A percentile compares a stretch with the other conserved stretches of the same genome.
Conservation (phyloP, 1,284 basidiomycete genomes). For the Fomitopsis pinicola region DNA sequence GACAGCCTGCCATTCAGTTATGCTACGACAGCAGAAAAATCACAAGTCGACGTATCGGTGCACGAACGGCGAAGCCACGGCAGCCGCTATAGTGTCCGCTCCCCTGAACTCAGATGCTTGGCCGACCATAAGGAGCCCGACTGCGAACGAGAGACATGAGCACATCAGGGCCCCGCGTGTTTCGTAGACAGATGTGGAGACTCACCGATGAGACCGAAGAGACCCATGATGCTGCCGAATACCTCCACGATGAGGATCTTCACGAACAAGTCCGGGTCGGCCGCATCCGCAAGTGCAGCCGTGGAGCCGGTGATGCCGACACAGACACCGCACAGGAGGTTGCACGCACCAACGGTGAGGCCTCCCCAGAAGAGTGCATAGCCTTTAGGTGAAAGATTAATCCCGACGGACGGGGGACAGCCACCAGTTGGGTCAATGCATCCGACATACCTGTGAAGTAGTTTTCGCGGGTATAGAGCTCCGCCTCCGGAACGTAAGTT, state of each 20-base stretch:
- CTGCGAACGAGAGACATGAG: constrained; percentile 29
- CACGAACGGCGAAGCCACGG: constrained; percentile 27
- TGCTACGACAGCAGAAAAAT: not conserved
- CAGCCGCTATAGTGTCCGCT: constrained; percentile 23
- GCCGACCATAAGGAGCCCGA: constrained; percentile 64
- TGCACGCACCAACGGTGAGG: constrained; percentile 85
- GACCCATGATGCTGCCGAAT: constrained; percentile 87
- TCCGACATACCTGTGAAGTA: constrained; percentile 77
- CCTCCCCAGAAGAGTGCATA: constrained; percentile 95
- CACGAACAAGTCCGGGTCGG: constrained; percentile 89
- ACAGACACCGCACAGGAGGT: constrained; percentile 88
- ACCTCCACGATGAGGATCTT: constrained; percentile 95
- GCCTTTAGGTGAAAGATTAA: constrained; percentile 38
- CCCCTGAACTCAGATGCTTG: constrained; percentile 52
- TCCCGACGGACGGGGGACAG: not conserved
- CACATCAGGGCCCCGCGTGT: not conserved
- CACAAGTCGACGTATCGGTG: constrained; percentile 14
- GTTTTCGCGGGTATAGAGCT: constrained; percentile 78
- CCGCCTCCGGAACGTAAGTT: constrained; percentile 49
- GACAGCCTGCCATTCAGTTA: not conserved
- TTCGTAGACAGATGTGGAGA: constrained; percentile 13
- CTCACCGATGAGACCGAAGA: constrained; percentile 89
- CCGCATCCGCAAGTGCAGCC: constrained; percentile 88
- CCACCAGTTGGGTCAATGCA: constrained; percentile 13
- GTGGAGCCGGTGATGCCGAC: constrained; percentile 92